phyloP scores from a whole-genome alignment of 2,329 filamentous ascomycete genomes.

The Claviceps purpurea region DNA sequence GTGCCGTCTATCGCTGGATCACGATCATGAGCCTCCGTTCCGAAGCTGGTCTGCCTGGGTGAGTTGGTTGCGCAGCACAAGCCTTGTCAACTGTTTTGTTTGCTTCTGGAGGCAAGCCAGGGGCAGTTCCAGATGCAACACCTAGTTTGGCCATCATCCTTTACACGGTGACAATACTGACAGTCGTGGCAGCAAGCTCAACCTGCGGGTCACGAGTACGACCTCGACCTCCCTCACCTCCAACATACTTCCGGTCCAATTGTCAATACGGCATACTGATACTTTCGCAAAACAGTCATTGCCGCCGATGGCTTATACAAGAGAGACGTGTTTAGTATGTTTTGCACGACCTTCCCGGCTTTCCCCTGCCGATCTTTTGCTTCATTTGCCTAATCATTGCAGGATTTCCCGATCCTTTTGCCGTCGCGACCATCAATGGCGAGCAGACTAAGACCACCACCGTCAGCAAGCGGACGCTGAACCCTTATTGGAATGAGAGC shows the following conservation, averaged over 20 bases:
- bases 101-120: neutral
- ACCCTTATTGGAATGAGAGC: constrained; percentile 99
- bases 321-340: constrained; percentile 95
- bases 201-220: constrained; percentile 87
- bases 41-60: constrained; percentile 24
- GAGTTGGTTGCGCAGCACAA: constrained; percentile 11
- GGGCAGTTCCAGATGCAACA: neutral
- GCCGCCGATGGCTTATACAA: constrained; percentile 97
- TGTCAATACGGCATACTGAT: constrained; percentile 19
- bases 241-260: constrained; percentile 1
- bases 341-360: neutral
- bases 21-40: constrained; percentile 18
- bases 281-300: constrained; percentile 54
- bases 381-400: constrained; percentile 15
- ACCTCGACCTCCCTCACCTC: constrained; percentile 14
- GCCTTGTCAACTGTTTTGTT: constrained; percentile 4
- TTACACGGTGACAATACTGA: constrained; percentile 16
- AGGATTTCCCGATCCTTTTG: constrained; percentile 97
- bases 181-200: constrained; percentile 50
- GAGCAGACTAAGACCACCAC: constrained; percentile 98
- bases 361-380: neutral
- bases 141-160: neutral
- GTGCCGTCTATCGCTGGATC: constrained; percentile 1
- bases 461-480: constrained; percentile 93
- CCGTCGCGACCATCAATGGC: constrained; percentile 90